Percentiles rank a stretch among this genome's conserved stretches.
These are phyloP conservation scores for Kingdonia uniflora DNA, from an alignment of 164 flowering plant species.

Conservation along the genomic window DNA sequence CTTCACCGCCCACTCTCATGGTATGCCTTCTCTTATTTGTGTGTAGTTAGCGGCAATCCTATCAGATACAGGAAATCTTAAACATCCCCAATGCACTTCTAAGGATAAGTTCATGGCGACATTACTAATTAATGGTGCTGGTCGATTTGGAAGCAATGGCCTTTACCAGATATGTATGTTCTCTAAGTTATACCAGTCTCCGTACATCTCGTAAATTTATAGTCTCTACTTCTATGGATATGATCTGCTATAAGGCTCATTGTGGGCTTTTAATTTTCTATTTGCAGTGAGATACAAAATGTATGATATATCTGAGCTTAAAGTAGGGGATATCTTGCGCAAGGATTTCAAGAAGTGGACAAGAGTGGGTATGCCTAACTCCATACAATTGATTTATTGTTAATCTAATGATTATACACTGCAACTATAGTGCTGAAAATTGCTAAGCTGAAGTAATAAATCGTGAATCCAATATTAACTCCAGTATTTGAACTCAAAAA, in stretches of 20 bases:
- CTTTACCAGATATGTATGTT: conserved; percentile 48
- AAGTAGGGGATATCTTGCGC: conserved; percentile 44
- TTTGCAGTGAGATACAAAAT: conserved; percentile 53
- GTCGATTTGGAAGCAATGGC: conserved; percentile 61
- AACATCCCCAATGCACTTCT: conserved; percentile 29
- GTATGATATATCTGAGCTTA: conserved; percentile 43
- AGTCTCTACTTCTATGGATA: not conserved
- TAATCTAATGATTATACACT: too few species aligned
- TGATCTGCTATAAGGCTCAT: not conserved
- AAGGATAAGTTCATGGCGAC: conserved; percentile 68
- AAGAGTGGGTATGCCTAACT: conserved; percentile 28
- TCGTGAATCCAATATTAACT: too few species aligned
- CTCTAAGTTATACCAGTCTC: not conserved
- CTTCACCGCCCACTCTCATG: not conserved
- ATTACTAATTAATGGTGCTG: conserved; percentile 55
- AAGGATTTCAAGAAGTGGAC: conserved; percentile 72
- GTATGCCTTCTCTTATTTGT: conserved; percentile 4
- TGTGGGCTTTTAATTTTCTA: conserved; percentile 3
- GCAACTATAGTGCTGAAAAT: too few species aligned
- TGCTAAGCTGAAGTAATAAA: too few species aligned
- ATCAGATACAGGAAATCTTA: conserved; percentile 47
- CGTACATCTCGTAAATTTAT: not conserved
- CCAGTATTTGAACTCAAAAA: too few species aligned
- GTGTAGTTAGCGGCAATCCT: conserved; percentile 63
- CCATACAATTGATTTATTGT: too few species aligned